Base-by-base conservation (phyloP, 257 asterid genomes). In the Datura wrightii region DNA sequence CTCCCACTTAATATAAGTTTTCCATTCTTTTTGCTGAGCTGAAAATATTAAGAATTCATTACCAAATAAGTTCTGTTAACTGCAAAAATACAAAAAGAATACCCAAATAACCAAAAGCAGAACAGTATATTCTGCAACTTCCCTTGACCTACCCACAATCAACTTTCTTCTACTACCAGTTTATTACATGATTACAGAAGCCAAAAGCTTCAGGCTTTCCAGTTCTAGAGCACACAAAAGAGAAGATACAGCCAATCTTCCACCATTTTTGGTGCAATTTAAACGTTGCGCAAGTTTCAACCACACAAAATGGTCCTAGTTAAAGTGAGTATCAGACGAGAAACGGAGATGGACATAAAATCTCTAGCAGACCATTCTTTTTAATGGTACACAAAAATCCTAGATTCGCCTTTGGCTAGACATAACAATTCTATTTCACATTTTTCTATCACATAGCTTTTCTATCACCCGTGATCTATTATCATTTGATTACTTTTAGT, bases 281-380 rank as follows among this genome's bases (percentile, higher is more conserved):
- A 24, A 24, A 24, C 31, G 0, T 24, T 24, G 31, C 31, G 31
- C 31, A 24, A 24, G 46, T 6, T 5, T 84, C 79, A 94, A 85
- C 85, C 76, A 83, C 99, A 96, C 83, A 96, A 79, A 58, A 94
- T 89, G 71, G 92, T 53, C 87, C 95, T 89, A 1, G 88, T 93
- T 48, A 96, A 88, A 69, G 86, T 94, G 90, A 96, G 86, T 37
- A 90, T 95, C 66, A 89, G 79, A 66, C 97, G 93, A 50, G 97
- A 88, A 42, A 91, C 91, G 13, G 95, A 52, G 80, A 94, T 89
- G 91, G 94, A 87, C 3, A 86, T 94, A 10, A 93, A 92, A 79
- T 96, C 99, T 87, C 97, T 86, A 9, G 89, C 86, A 6, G 98
- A 93, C 98, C 99, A 96, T 85, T 89, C 31, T 24, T 24, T 24